Base-by-base conservation (phyloP, 805 yeast genomes). In the baker's yeast (Saccharomyces cerevisiae) region DNA sequence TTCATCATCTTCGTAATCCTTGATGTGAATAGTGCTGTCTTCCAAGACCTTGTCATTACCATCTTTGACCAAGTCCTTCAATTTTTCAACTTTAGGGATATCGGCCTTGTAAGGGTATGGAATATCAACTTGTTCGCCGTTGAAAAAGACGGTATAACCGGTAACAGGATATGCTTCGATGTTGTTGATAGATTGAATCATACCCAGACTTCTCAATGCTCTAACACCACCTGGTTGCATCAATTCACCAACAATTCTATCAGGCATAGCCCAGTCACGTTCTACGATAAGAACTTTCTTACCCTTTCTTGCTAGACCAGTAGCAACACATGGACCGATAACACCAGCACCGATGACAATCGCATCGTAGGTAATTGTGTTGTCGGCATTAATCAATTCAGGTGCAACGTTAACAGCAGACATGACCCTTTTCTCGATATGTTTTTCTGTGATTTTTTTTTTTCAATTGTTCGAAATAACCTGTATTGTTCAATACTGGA, bases 331-430 rank as follows among this genome's bases (percentile, higher is more conserved):
- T 1, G 99, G 97, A 1, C 99, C 99, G 26, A 89, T 85, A 22
- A 92, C 96, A 53, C 99, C 99, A n/a, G 98, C 97, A n/a, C 99
- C 99, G 43, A 94, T 83, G 27, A 94, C 86, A 46, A 92, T 83
- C 51, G 85, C 92, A 66, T 94, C 99, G 71, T 81, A 89, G 6
- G 64, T 65, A 41, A 60, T 54, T 24, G 59, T 56, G 30, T 62
- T 57, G 48, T 68, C 68, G 21, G 74, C 74, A 51, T 60, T 61
- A 43, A 61, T 55, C 54, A 64, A 57, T 53, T 58, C 60, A 47
- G 53, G 43, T 21, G 43, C 43, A 24, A 29, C 21, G n/a, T 24
- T 17, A 26, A 22, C 26, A 26, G 24, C 26, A 32, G 51, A 29
- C 22, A 32, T 32, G n/a, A 24, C 31, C 46, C 24, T 26, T 31